These are phyloP conservation scores for Jacaranda copaia DNA, from an alignment of 257 asterid species.

Conservation along the genomic window DNA sequence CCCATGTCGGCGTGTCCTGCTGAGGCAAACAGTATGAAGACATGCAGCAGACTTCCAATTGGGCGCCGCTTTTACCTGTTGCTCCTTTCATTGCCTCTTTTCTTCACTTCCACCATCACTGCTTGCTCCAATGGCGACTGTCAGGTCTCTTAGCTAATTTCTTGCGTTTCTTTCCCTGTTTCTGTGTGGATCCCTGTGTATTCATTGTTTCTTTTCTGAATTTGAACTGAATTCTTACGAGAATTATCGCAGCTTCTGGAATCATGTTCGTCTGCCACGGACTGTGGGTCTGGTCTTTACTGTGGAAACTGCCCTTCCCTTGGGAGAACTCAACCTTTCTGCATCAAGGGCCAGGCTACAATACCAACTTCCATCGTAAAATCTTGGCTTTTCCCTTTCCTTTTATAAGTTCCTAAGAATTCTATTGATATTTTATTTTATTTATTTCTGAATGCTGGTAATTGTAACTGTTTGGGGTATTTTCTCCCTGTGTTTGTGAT, in stretches of 20 bases:
- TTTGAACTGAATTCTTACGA: constrained; percentile 40
- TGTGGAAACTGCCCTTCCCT: constrained; percentile 89
- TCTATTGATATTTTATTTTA: neutral
- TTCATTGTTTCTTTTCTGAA: constrained; percentile 3
- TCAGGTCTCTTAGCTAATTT: constrained; percentile 58
- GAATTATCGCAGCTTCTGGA: constrained; percentile 67
- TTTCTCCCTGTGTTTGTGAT: neutral
- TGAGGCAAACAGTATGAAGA: constrained; percentile 47
- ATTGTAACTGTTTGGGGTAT: constrained; percentile 22
- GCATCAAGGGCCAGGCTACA: constrained; percentile 87
- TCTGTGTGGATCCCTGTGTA: constrained; percentile 43
- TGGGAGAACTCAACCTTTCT: constrained; percentile 75
- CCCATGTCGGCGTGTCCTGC: constrained; percentile 49
- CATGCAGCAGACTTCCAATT: constrained; percentile 37
- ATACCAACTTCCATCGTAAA: constrained; percentile 77
- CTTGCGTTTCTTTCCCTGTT: neutral
- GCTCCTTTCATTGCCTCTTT: constrained; percentile 34
- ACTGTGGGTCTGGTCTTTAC: constrained; percentile 83
- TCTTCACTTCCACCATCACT: constrained; percentile 46
- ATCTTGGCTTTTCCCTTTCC: neutral
- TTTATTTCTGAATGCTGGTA: constrained; percentile 13
- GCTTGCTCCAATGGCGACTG: constrained; percentile 74
- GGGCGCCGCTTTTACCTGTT: constrained; percentile 33
- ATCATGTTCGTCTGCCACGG: constrained; percentile 71
- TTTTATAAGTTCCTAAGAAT: neutral